Evolutionary conservation across 1,139 yeast species (phyloP).

Genomic region (Yamadazyma buinensis): DNA sequence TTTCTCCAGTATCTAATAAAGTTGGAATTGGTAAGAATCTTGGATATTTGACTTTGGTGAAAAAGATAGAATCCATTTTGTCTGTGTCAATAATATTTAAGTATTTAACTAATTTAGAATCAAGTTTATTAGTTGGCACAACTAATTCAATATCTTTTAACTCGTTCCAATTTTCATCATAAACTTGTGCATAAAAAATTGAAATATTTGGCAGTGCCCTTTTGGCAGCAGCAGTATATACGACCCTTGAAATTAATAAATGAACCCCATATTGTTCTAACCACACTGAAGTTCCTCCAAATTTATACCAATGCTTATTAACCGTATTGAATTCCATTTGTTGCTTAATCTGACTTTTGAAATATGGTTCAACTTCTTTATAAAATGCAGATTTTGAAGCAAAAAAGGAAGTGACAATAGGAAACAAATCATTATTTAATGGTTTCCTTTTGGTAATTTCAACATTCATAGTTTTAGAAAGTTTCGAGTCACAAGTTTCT

Average conservation of each 20-base stretch:
- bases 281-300: slow-evolving; percentile 50
- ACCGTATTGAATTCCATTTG: slow-evolving; percentile 17
- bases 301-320: slow-evolving; percentile 33
- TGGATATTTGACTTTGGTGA: slow-evolving; percentile 20
- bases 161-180: slow-evolving; percentile 28
- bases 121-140: slow-evolving; percentile 15
- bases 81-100: slow-evolving; percentile 5
- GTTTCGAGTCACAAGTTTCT: slow-evolving; percentile 3
- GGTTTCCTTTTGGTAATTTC: slow-evolving; percentile 10
- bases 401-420: slow-evolving; percentile 11
- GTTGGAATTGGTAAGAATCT: slow-evolving; percentile 27
- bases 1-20: slow-evolving; percentile 14
- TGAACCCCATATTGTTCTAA: slow-evolving; percentile 45
- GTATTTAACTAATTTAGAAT: too few species aligned
- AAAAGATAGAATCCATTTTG: slow-evolving; percentile 11
- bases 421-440: slow-evolving; percentile 11
- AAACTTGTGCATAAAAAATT: slow-evolving; percentile 29
- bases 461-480: slow-evolving; percentile 7
- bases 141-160: slow-evolving; percentile 22
- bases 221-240: slow-evolving; percentile 23
- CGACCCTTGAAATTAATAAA: slow-evolving; percentile 38
- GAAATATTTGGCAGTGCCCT: slow-evolving; percentile 26
- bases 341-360: slow-evolving; percentile 14
- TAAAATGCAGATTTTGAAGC: slow-evolving; percentile 8
- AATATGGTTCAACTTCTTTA: slow-evolving; percentile 17